Evolutionary conservation across 345 rosid species (phyloP).

Genomic region (Pseudoturritis turrita): DNA sequence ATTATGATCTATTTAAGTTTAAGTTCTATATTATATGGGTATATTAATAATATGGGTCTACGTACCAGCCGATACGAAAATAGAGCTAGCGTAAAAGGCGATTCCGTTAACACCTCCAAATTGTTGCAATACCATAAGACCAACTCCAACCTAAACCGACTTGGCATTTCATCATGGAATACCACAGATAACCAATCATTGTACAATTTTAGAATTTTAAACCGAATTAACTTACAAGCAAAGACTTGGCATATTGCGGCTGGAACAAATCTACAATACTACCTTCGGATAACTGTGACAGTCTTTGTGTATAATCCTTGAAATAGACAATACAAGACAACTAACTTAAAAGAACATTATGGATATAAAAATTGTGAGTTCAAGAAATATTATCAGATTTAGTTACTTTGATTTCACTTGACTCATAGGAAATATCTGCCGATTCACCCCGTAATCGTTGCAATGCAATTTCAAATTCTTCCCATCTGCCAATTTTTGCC

Average conservation of each 20-base stretch:
- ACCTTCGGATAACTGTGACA: conserved; percentile 28
- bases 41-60: not conserved
- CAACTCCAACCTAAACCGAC: conserved; percentile 50
- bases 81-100: conserved; percentile 49
- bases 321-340: not conserved
- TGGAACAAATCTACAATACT: conserved; percentile 34
- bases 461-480: conserved; percentile 45
- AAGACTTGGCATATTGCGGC: conserved; percentile 29
- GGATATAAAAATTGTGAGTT: not conserved
- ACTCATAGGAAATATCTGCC: conserved; percentile 50
- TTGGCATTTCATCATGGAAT: not conserved
- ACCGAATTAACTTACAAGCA: conserved; percentile 31
- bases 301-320: conserved; percentile 40
- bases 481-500: conserved; percentile 52
- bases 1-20: not conserved
- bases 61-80: conserved; percentile 47
- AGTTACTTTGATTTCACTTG: conserved; percentile 53
- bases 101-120: conserved; percentile 69
- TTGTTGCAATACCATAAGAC: conserved; percentile 77
- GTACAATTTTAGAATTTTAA: not conserved
- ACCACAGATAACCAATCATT: not conserved
- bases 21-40: not conserved
- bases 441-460: conserved; percentile 44
- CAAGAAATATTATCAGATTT: not conserved
- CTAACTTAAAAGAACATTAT: not conserved